A percentile compares a stretch with the other conserved stretches of the same genome.
These are phyloP conservation scores for Dendrocalamus sinicus DNA, from an alignment of 176 grass and related monocot genomes.

Conservation along the genomic window DNA sequence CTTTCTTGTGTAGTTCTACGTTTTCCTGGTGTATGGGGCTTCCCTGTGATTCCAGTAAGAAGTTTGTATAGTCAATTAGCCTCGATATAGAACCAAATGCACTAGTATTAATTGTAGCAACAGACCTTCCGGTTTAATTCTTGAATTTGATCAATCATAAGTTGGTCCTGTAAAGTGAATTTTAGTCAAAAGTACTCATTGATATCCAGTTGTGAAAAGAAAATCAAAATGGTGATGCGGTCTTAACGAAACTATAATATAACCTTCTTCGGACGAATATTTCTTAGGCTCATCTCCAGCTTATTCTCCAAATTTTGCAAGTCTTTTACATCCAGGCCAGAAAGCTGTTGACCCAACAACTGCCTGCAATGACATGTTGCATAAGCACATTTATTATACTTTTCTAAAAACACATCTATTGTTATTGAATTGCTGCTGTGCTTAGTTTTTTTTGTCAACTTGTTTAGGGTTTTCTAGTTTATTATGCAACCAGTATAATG, in stretches of 20 bases:
- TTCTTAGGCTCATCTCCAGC: slow-evolving; percentile 52
- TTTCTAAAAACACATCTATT: slow-evolving; percentile 3
- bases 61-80: background rate
- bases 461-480: slow-evolving; percentile 5
- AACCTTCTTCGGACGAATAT: slow-evolving; percentile 55
- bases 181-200: slow-evolving; percentile 18
- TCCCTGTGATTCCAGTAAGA: slow-evolving; percentile 44
- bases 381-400: slow-evolving; percentile 7
- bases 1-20: slow-evolving; percentile 60
- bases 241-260: background rate
- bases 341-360: slow-evolving; percentile 64
- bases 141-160: slow-evolving; percentile 55
- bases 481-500: background rate
- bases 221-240: background rate
- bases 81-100: background rate
- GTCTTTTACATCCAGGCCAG: slow-evolving; percentile 50
- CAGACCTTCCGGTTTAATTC: slow-evolving; percentile 55
- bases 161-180: slow-evolving; percentile 49
- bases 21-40: slow-evolving; percentile 61
- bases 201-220: background rate
- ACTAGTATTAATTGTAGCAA: background rate
- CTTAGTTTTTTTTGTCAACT: background rate
- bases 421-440: background rate
- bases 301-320: slow-evolving; percentile 58
- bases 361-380: slow-evolving; percentile 38